These are phyloP conservation scores for Colletotrichum agaves DNA, from an alignment of 2,329 filamentous ascomycete species.

Conservation along the genomic window DNA sequence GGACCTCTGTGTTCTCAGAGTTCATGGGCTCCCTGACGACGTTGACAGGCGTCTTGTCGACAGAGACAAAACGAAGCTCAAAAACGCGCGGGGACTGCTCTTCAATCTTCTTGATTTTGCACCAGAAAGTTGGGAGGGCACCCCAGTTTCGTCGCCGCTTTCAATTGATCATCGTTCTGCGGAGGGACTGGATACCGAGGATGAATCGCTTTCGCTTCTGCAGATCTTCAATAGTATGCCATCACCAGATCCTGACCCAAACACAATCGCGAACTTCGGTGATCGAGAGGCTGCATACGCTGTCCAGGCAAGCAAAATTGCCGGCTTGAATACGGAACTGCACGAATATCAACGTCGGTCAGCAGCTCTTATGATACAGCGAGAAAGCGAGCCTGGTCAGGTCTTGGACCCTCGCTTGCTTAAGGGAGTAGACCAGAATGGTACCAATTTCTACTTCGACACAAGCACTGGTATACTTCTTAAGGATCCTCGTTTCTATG, in stretches of 20 bases:
- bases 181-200: conserved; percentile 48
- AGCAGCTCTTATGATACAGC: conserved; percentile 84
- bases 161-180: conserved; percentile 32
- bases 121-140: conserved; percentile 63
- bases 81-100: conserved; percentile 58
- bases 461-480: conserved; percentile 70
- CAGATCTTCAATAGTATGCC: conserved; percentile 79
- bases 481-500: conserved; percentile 76
- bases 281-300: conserved; percentile 64
- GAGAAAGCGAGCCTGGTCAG: conserved; percentile 73
- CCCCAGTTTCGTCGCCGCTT: background rate
- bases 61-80: conserved; percentile 56
- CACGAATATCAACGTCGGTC: conserved; percentile 85
- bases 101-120: conserved; percentile 68
- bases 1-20: conserved; percentile 53
- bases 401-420: conserved; percentile 80
- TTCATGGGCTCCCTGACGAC: conserved; percentile 76
- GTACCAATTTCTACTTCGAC: conserved; percentile 76
- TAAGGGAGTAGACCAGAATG: conserved; percentile 67
- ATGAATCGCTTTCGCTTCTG: conserved; percentile 66
- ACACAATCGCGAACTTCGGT: conserved; percentile 60
- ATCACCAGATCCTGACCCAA: conserved; percentile 70
- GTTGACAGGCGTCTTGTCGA: conserved; percentile 64
- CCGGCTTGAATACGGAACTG: conserved; percentile 65
- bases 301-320: conserved; percentile 63